Percentiles rank a stretch among this genome's conserved stretches.
phyloP scores from a whole-genome alignment of 2,329 filamentous ascomycete species.

The Fusarium gaditjirri region DNA sequence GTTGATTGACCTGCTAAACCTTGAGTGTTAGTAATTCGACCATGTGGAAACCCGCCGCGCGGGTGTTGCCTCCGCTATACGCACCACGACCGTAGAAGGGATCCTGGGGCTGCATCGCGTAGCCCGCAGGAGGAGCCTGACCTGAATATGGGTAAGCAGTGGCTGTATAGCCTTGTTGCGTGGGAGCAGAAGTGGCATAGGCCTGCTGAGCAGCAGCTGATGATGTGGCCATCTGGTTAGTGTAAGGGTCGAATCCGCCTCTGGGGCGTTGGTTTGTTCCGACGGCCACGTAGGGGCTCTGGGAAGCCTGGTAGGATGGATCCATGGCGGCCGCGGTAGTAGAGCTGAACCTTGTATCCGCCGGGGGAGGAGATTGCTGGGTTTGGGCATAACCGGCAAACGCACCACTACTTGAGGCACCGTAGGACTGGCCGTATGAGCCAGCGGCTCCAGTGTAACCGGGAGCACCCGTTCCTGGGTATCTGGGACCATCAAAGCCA shows the following conservation, averaged over 20 bases:
- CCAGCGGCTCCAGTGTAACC: slow-evolving; percentile 60
- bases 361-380: slow-evolving; percentile 48
- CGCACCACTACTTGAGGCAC: slow-evolving; percentile 46
- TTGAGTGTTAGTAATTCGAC: slow-evolving; percentile 58
- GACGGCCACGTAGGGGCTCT: slow-evolving; percentile 51
- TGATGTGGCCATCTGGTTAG: slow-evolving; percentile 45
- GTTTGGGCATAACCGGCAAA: slow-evolving; percentile 48
- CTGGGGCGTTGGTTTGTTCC: slow-evolving; percentile 50
- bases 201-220: slow-evolving; percentile 47
- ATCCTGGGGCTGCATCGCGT: slow-evolving; percentile 61
- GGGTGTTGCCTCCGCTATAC: slow-evolving; percentile 54
- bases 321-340: slow-evolving; percentile 48
- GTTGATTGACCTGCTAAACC: slow-evolving; percentile 59
- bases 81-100: slow-evolving; percentile 70
- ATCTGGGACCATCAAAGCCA: slow-evolving; percentile 58
- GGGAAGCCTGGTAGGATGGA: slow-evolving; percentile 45
- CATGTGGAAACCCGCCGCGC: slow-evolving; percentile 15
- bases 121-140: slow-evolving; percentile 51
- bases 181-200: slow-evolving; percentile 48
- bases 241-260: slow-evolving; percentile 48
- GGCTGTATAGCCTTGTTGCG: slow-evolving; percentile 48
- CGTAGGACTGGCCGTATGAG: slow-evolving; percentile 48
- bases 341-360: slow-evolving; percentile 49
- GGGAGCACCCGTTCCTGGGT: slow-evolving; percentile 61
- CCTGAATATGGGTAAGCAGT: slow-evolving; percentile 49